Evolutionary conservation across 2,329 filamentous ascomycete genomes (phyloP), one percentile per base, ranked within the genome.

Genomic region (Calonectria henricotiae): DNA sequence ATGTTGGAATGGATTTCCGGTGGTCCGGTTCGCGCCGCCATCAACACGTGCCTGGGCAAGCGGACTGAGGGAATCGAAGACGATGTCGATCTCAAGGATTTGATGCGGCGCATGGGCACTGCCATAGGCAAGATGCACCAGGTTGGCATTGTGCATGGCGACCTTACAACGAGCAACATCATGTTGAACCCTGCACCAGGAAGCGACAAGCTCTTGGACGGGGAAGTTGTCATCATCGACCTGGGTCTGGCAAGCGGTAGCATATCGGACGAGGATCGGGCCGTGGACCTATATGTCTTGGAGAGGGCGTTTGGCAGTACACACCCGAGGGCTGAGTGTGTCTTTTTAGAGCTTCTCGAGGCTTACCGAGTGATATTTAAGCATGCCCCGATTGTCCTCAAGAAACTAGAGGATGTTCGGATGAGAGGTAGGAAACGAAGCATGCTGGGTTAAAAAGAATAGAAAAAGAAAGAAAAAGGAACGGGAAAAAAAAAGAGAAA

Each of bases 131-230:
- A 82, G 65, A 85, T 99, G 86, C 96, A 99, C 85, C 89, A 88
- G 65, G 88, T 91, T n/a, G 96, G 96, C 17, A 89, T 98, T 67
- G 91, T 98, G 69, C 96, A 99, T 84, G 96, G 96, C 46, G 96
- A 99, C 84, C 83, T 99, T 84, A 99, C 96, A 71, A 99, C 95
- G 73, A 98, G 95, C 84, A 99, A 99, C 83, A 88, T 99, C 85
- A 98, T 99, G 92, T 80, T 98, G 75, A 86, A 86, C 15, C 79
- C 78, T 23, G 62, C 75, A n/a, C 49, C 69, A 49, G 70, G 66
- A 17, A 71, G 61, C 37, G 77, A 74, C 13, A 75, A 72, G 23
- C 69, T 77, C 2, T 78, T 91, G 67, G 86, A 89, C 1, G 95
- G 94, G 2, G 92, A 97, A 64, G 89, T 99, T 68, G 91, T 97